These are phyloP conservation scores for Monilinia polystroma DNA, from an alignment of 2,329 filamentous ascomycete genomes.

Conservation along the genomic window DNA sequence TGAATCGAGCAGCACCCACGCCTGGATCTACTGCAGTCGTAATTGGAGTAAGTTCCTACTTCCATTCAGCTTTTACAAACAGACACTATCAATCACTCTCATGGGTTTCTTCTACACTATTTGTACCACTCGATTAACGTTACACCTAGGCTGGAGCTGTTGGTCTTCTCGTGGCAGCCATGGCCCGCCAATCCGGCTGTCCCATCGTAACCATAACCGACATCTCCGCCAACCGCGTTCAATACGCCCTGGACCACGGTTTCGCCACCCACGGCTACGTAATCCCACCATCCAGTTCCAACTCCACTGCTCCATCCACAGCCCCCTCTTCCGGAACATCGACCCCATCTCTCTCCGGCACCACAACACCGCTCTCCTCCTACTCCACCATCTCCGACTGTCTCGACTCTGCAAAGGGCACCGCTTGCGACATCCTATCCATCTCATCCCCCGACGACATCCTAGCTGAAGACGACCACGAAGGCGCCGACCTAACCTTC, in stretches of 20 bases:
- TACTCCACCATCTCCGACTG: conserved; percentile 45
- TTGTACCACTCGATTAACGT: neutral
- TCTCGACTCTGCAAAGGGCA: conserved; percentile 51
- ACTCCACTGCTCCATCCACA: conserved; percentile 47
- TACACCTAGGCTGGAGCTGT: conserved; percentile 51
- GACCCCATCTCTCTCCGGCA: conserved; percentile 1
- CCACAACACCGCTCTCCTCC: conserved; percentile 45
- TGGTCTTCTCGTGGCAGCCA: conserved; percentile 61
- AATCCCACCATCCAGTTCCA: conserved; percentile 49
- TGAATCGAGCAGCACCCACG: conserved; percentile 54
- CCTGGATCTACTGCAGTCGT: conserved; percentile 59
- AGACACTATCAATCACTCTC: neutral
- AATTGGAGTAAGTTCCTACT: conserved; percentile 48
- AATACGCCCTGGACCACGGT: conserved; percentile 57
- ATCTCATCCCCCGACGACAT: conserved; percentile 34
- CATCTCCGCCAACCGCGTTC: conserved; percentile 57
- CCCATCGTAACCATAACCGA: conserved; percentile 60
- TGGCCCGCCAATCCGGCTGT: conserved; percentile 61
- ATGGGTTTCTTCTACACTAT: neutral
- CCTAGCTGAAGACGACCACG: conserved; percentile 44
- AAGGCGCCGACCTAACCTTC: conserved; percentile 67
- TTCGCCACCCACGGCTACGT: conserved; percentile 61
- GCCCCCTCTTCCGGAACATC: conserved; percentile 14
- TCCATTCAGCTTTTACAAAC: neutral
- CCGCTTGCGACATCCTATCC: conserved; percentile 52